Conservation (phyloP, 768 basidiomycete species). For the Hygrocybe punicea region DNA sequence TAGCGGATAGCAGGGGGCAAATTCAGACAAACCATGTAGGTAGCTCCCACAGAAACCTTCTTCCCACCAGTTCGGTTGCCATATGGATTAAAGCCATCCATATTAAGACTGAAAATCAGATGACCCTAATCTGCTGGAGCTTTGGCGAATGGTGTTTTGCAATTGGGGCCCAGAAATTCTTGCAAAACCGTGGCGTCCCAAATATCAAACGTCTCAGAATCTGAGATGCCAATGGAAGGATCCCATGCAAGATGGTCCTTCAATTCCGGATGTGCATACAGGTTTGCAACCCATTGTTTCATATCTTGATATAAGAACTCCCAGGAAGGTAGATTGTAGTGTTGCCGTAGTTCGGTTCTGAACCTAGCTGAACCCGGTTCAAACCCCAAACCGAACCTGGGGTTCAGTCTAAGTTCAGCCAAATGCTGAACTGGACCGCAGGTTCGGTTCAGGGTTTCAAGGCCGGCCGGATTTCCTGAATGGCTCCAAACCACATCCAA, state of each 20-base stretch:
- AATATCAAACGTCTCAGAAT: background rate
- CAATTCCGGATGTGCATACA: background rate
- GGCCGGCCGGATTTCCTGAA: too few species aligned
- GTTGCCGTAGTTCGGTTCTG: too few species aligned
- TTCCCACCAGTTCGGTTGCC: conserved; percentile 28
- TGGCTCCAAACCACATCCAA: too few species aligned
- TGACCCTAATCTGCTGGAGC: conserved; percentile 13
- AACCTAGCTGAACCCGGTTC: too few species aligned
- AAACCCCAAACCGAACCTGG: too few species aligned
- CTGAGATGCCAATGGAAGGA: background rate
- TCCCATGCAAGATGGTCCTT: background rate
- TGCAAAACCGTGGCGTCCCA: background rate
- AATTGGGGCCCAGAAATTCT: background rate
- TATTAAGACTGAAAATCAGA: conserved; percentile 30
- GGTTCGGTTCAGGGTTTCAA: too few species aligned
- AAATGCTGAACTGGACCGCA: too few species aligned
- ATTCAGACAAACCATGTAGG: conserved; percentile 36
- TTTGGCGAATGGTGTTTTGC: background rate
- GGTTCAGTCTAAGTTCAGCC: too few species aligned
- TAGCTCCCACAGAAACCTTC: conserved; percentile 25
- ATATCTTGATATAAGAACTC: background rate
- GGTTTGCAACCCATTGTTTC: background rate
- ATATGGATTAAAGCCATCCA: conserved; percentile 38
- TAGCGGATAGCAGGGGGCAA: conserved; percentile 31
- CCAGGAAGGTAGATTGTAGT: too few species aligned